Evolutionary conservation across 2,329 filamentous ascomycete species (phyloP).

Genomic region (Myotisia sp.): DNA sequence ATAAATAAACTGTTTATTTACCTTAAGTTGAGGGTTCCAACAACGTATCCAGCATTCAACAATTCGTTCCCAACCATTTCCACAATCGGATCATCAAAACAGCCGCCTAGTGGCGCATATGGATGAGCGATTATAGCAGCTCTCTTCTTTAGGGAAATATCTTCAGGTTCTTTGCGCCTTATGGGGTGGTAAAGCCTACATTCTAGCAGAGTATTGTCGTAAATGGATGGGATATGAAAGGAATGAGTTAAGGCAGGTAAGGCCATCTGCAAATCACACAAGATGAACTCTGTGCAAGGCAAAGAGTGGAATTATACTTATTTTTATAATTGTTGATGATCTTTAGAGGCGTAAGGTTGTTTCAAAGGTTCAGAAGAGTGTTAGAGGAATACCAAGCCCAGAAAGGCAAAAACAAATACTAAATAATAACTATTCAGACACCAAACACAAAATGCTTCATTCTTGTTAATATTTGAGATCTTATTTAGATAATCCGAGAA

Average conservation of each 20-base stretch:
- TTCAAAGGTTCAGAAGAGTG: no score
- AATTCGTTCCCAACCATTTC: constrained; percentile 50
- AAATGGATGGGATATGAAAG: constrained; percentile 70
- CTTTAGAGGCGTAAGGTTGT: no score
- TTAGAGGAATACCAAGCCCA: no score
- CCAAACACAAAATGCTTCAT: no score
- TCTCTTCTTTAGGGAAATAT: constrained; percentile 18
- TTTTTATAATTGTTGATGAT: no score
- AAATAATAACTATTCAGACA: no score
- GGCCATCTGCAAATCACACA: neutral
- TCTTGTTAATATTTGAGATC: neutral
- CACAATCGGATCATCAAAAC: constrained; percentile 69
- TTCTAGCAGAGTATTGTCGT: constrained; percentile 61
- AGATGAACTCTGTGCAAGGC: no score
- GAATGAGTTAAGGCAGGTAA: constrained; percentile 25
- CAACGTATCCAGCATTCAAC: constrained; percentile 55
- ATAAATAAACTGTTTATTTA: constrained; percentile 28
- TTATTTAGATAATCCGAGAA: neutral
- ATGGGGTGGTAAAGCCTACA: constrained; percentile 69
- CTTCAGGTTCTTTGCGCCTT: constrained; percentile 19
- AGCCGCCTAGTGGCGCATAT: constrained; percentile 76
- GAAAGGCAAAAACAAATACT: no score
- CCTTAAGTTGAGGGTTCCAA: constrained; percentile 89
- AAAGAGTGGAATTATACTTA: no score
- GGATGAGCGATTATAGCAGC: constrained; percentile 71